phyloP scores from a whole-genome alignment of 192 early-diverging fungal species.

The Coemansia sp. region DNA sequence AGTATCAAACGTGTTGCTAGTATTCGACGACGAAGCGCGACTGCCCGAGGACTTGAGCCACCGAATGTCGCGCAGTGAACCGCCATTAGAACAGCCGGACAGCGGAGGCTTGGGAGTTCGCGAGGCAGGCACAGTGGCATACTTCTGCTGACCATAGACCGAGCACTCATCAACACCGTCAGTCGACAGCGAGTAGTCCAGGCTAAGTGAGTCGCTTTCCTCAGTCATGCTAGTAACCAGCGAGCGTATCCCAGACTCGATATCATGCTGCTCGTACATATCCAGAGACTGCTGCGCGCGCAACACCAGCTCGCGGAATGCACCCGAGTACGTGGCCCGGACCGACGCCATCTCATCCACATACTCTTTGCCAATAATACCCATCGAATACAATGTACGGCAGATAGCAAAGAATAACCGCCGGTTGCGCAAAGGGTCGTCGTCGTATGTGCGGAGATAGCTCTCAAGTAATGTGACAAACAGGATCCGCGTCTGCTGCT shows the following conservation, averaged over 20 bases:
- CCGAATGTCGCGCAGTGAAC: not conserved
- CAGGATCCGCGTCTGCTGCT: conserved; percentile 75
- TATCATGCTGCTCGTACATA: conserved; percentile 57
- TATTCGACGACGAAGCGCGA: conserved; percentile 2
- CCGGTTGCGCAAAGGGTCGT: conserved; percentile 81
- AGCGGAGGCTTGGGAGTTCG: not conserved
- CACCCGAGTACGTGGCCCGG: conserved; percentile 81
- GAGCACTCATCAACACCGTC: conserved; percentile 10
- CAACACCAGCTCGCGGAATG: conserved; percentile 82
- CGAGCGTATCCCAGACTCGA: conserved; percentile 40
- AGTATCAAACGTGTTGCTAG: conserved; percentile 27
- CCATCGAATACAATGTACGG: conserved; percentile 82
- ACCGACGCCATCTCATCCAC: conserved; percentile 85
- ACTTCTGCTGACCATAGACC: conserved; percentile 10
- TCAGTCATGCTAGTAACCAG: conserved; percentile 37
- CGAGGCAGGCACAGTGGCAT: conserved; percentile 14
- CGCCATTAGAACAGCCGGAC: conserved; percentile 7
- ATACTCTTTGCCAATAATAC: conserved; percentile 75
- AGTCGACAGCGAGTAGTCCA: conserved; percentile 22
- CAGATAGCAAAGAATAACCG: conserved; percentile 88
- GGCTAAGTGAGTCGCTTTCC: conserved; percentile 22
- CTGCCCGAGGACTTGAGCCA: not conserved
- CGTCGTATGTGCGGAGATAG: conserved; percentile 88
- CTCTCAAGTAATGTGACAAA: conserved; percentile 90
- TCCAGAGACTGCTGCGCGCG: conserved; percentile 67